These are phyloP conservation scores for Fusarium mangiferae DNA, from an alignment of 2,329 filamentous ascomycete species.

Conservation along the genomic window DNA sequence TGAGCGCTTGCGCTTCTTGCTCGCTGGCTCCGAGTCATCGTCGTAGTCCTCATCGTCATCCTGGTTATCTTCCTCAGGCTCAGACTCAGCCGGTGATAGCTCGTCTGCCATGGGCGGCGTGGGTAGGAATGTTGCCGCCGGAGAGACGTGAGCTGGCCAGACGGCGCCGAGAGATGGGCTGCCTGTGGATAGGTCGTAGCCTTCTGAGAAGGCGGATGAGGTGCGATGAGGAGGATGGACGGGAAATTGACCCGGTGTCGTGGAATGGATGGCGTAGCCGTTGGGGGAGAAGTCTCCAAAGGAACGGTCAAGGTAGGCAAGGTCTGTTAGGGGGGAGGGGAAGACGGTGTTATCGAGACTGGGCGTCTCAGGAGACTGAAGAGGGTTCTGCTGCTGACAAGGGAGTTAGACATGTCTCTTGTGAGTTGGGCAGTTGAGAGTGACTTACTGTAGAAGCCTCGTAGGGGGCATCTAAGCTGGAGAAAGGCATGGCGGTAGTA, in stretches of 20 bases:
- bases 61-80: constrained; percentile 29
- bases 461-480: constrained; percentile 29
- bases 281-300: constrained; percentile 39
- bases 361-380: constrained; percentile 39
- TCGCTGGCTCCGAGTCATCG: constrained; percentile 14
- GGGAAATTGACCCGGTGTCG: constrained; percentile 35
- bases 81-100: constrained; percentile 32
- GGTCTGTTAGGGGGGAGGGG: constrained; percentile 37
- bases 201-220: constrained; percentile 31
- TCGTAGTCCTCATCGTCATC: constrained; percentile 28
- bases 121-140: constrained; percentile 36
- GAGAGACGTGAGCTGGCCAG: constrained; percentile 41
- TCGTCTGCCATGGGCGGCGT: constrained; percentile 42
- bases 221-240: constrained; percentile 28
- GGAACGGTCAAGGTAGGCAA: constrained; percentile 38
- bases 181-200: constrained; percentile 32
- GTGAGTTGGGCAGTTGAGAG: not conserved
- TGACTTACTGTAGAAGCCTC: constrained; percentile 38
- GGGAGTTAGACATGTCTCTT: not conserved
- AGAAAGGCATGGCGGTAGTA: constrained; percentile 34
- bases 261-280: constrained; percentile 26
- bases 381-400: constrained; percentile 24
- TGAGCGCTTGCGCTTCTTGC: constrained; percentile 34
- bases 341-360: constrained; percentile 42
- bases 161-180: constrained; percentile 29